These are phyloP conservation scores for Nemania bipapillata DNA, from an alignment of 2,329 filamentous ascomycete species.

Conservation along the genomic window DNA sequence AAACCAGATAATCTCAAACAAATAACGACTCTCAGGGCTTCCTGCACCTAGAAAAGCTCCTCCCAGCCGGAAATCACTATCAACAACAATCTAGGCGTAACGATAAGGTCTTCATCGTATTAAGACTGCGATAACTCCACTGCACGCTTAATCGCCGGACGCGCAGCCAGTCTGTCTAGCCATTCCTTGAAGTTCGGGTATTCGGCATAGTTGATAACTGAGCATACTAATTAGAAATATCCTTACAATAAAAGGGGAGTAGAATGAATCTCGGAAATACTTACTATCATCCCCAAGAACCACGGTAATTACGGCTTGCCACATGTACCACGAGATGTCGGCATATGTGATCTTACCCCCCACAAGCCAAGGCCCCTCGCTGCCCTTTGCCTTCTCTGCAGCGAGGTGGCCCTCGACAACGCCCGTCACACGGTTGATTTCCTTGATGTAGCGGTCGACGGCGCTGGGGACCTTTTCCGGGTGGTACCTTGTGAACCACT, in stretches of 20 bases:
- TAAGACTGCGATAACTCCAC: neutral
- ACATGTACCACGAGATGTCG: conserved; percentile 41
- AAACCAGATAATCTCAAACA: no score
- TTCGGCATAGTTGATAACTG: conserved; percentile 22
- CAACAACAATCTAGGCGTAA: neutral
- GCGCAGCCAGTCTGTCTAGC: conserved; percentile 21
- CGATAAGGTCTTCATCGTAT: neutral
- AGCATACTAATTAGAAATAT: conserved; percentile 4
- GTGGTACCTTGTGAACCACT: conserved; percentile 57
- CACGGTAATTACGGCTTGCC: conserved; percentile 1
- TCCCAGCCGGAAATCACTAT: neutral
- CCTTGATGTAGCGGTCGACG: conserved; percentile 57
- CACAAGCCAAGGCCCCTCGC: conserved; percentile 37
- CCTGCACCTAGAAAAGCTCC: neutral
- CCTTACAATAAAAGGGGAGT: neutral
- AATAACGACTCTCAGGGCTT: neutral
- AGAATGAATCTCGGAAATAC: neutral
- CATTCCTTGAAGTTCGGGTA: conserved; percentile 34
- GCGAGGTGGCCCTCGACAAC: conserved; percentile 57
- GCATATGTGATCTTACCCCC: conserved; percentile 39
- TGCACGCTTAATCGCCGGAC: conserved; percentile 17
- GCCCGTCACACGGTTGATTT: conserved; percentile 57
- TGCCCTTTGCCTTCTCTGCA: conserved; percentile 36
- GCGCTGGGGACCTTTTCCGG: conserved; percentile 57
- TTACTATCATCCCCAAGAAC: conserved; percentile 15